A percentile compares a stretch with the other conserved stretches of the same genome.
Conservation (phyloP, 2,329 filamentous ascomycete species). For the Bipolaris victoriae region DNA sequence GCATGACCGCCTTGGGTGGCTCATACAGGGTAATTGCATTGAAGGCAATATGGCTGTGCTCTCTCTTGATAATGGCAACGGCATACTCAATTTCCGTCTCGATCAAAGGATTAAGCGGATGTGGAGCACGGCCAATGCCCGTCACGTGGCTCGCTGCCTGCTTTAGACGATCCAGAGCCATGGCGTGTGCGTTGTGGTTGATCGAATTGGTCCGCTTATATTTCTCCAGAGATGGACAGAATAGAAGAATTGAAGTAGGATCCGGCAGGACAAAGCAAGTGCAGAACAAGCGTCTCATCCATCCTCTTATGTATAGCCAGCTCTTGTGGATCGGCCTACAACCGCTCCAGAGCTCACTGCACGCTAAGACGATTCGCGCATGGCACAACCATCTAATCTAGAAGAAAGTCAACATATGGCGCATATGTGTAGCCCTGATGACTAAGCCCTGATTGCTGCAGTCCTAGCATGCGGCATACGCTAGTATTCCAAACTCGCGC, state of each 20-base stretch:
- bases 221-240: not conserved
- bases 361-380: not conserved
- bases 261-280: not conserved
- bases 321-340: not conserved
- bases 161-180: slow-evolving; percentile 68
- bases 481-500: not conserved
- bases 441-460: not conserved
- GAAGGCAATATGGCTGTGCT: slow-evolving; percentile 75
- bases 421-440: not conserved
- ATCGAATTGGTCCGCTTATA: not conserved
- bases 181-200: slow-evolving; percentile 38
- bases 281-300: slow-evolving; percentile 1
- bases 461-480: not conserved
- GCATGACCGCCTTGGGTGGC: slow-evolving; percentile 84
- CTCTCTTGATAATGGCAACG: slow-evolving; percentile 70
- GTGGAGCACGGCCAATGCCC: slow-evolving; percentile 60
- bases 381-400: not conserved
- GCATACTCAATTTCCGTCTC: slow-evolving; percentile 73
- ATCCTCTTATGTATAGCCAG: not conserved
- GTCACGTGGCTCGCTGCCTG: slow-evolving; percentile 68
- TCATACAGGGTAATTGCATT: slow-evolving; percentile 86
- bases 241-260: not conserved
- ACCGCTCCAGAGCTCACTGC: not conserved
- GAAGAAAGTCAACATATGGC: not conserved
- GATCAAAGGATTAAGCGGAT: slow-evolving; percentile 80